phyloP scores from a whole-genome alignment of 306 rosid genomes.

The Vicia sativa region DNA sequence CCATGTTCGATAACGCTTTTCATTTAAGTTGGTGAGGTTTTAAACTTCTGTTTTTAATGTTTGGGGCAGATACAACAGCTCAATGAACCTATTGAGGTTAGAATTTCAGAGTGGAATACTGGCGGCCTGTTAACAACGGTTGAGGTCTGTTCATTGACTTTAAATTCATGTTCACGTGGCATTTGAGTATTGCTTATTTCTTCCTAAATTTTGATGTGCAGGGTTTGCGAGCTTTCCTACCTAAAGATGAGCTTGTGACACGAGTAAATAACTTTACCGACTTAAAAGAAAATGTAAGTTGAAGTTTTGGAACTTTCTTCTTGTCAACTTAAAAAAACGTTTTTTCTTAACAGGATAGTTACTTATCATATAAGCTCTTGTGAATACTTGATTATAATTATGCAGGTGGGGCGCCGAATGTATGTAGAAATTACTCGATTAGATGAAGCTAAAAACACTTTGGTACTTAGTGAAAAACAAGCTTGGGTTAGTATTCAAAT shows the following conservation, averaged over 20 bases:
- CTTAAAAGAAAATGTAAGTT: slow-evolving; percentile 77
- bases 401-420: slow-evolving; percentile 76
- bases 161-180: slow-evolving; percentile 23
- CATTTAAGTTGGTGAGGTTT: slow-evolving; percentile 12
- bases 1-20: neutral
- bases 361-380: slow-evolving; percentile 2
- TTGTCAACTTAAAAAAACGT: neutral
- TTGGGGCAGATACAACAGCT: slow-evolving; percentile 76
- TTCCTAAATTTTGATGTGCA: slow-evolving; percentile 44
- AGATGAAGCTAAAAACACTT: slow-evolving; percentile 75
- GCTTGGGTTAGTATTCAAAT: slow-evolving; percentile 81
- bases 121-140: slow-evolving; percentile 92
- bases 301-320: slow-evolving; percentile 8
- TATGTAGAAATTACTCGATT: slow-evolving; percentile 69
- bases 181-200: slow-evolving; percentile 18
- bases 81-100: slow-evolving; percentile 80
- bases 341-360: neutral
- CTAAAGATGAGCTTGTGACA: slow-evolving; percentile 80
- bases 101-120: slow-evolving; percentile 89
- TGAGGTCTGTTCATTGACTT: slow-evolving; percentile 63
- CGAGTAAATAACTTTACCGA: slow-evolving; percentile 77
- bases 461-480: slow-evolving; percentile 77
- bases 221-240: slow-evolving; percentile 93
- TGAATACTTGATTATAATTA: slow-evolving; percentile 30
- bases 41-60: slow-evolving; percentile 36